These are phyloP conservation scores for Epichloe amarillans DNA, from an alignment of 2,329 filamentous ascomycete genomes.

Conservation along the genomic window DNA sequence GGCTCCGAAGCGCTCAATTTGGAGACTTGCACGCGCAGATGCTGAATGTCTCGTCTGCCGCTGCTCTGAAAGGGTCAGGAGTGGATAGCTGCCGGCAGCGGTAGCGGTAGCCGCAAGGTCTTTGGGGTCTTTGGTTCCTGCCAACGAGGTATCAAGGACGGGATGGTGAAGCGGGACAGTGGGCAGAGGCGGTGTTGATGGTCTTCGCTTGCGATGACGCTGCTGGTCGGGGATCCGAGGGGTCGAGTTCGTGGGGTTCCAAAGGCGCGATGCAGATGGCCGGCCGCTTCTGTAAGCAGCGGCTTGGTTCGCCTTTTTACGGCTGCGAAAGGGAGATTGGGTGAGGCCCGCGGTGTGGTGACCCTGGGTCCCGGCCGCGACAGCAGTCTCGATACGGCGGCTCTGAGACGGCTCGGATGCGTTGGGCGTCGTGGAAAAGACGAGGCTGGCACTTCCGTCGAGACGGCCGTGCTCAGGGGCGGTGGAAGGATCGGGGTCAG, in stretches of 20 bases:
- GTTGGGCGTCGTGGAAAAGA: constrained; percentile 37
- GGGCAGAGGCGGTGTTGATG: constrained; percentile 40
- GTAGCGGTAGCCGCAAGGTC: constrained; percentile 25
- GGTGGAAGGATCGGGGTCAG: not conserved
- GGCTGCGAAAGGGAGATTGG: constrained; percentile 29
- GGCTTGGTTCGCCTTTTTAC: constrained; percentile 17
- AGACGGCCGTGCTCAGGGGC: constrained; percentile 28
- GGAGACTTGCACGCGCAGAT: constrained; percentile 34
- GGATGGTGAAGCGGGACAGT: constrained; percentile 36
- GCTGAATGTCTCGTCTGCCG: constrained; percentile 30
- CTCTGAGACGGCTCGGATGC: constrained; percentile 19
- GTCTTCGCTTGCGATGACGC: constrained; percentile 27
- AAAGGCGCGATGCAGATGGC: constrained; percentile 37
- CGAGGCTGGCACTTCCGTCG: constrained; percentile 29
- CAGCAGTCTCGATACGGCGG: constrained; percentile 4
- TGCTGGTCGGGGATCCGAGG: constrained; percentile 25
- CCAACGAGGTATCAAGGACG: constrained; percentile 21
- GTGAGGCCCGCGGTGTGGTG: not conserved
- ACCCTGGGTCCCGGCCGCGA: too few species aligned
- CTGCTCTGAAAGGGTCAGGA: constrained; percentile 38
- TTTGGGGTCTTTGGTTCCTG: constrained; percentile 20
- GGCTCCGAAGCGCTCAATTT: constrained; percentile 32
- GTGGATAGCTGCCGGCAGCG: constrained; percentile 34
- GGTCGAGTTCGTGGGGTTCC: constrained; percentile 49
- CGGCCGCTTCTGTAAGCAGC: constrained; percentile 22